These are phyloP conservation scores for Iris macrosiphon DNA, from an alignment of 106 monocot species.

Conservation along the genomic window DNA sequence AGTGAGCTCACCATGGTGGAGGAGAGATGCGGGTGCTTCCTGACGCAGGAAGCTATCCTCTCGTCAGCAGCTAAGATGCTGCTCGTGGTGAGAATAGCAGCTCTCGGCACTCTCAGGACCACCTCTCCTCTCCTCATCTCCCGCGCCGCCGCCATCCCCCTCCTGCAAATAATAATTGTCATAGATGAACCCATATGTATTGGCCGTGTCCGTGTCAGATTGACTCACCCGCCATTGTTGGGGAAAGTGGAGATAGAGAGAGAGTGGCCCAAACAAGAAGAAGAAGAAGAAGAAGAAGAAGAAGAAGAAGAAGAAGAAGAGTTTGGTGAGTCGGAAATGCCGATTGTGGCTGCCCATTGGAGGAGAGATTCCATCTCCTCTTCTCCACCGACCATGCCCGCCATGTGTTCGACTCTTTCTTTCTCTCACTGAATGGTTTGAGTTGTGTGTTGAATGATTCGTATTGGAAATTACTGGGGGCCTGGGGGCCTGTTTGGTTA, in stretches of 20 bases:
- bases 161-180: constrained; percentile 19
- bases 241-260: constrained; percentile 62
- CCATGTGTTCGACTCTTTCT: neutral
- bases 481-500: too few species aligned
- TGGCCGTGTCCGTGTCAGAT: neutral
- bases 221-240: constrained; percentile 70
- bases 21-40: constrained; percentile 38
- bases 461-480: too few species aligned
- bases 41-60: constrained; percentile 34
- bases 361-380: constrained; percentile 41
- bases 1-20: constrained; percentile 40
- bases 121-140: constrained; percentile 58
- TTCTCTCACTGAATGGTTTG: too few species aligned
- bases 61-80: constrained; percentile 39
- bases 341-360: constrained; percentile 64
- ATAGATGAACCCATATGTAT: neutral
- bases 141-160: constrained; percentile 71
- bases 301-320: neutral
- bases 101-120: constrained; percentile 63
- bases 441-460: too few species aligned
- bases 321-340: constrained; percentile 51
- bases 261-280: constrained; percentile 57
- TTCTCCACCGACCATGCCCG: constrained; percentile 8
- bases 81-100: constrained; percentile 63
- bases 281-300: neutral